phyloP scores from a whole-genome alignment of 2,329 filamentous ascomycete species.

The Trichoderma sp. region DNA sequence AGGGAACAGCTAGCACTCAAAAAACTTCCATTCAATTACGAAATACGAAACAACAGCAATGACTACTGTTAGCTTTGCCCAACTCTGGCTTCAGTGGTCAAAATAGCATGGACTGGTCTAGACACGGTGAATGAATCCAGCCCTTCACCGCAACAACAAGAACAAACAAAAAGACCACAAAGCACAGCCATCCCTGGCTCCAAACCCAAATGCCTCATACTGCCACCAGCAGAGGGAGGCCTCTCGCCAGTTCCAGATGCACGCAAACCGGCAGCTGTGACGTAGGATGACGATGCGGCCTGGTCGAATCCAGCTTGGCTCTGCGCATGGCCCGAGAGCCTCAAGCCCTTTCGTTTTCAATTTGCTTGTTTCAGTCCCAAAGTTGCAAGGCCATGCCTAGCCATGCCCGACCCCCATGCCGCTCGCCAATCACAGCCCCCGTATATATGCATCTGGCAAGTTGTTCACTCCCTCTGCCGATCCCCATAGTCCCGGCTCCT shows the following conservation, averaged over 20 bases:
- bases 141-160: conserved; percentile 14
- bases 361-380: not conserved
- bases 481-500: conserved; percentile 15
- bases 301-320: conserved; percentile 6
- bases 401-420: not conserved
- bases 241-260: conserved; percentile 1
- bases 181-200: conserved; percentile 14
- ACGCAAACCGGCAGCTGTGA: conserved; percentile 3
- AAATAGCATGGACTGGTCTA: conserved; percentile 7
- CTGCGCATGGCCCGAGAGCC: not conserved
- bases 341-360: not conserved
- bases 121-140: conserved; percentile 7
- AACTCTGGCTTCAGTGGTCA: not conserved
- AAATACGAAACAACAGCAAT: not conserved
- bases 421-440: conserved; percentile 11
- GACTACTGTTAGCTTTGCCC: not conserved
- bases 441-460: conserved; percentile 18
- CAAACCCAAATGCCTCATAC: conserved; percentile 21
- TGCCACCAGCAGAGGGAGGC: not conserved
- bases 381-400: too few relatives aligned
- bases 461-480: conserved; percentile 16
- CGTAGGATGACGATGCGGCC: conserved; percentile 19
- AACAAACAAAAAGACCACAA: not conserved
- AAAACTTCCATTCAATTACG: not conserved
- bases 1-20: not conserved